Evolutionary conservation across 352 stramenopile genomes (phyloP).

Genomic region (Globisporangium sylvaticum): DNA sequence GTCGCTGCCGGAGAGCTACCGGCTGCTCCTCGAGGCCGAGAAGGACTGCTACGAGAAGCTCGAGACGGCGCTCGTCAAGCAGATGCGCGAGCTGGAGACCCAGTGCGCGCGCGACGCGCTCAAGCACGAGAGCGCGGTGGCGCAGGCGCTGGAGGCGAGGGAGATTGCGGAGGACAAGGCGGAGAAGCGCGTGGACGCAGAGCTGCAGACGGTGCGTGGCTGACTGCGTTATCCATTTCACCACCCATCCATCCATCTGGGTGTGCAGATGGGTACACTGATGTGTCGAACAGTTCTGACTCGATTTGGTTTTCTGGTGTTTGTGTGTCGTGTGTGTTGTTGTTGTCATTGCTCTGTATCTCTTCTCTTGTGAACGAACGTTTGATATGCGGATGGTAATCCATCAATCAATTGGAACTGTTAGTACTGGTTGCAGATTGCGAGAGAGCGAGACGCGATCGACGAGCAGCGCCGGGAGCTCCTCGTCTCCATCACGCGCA

Average conservation of each 20-base stretch:
- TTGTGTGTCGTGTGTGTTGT: background rate
- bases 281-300: background rate
- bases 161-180: conserved; percentile 48
- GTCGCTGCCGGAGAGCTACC: conserved; percentile 58
- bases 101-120: conserved; percentile 37
- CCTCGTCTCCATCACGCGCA: conserved; percentile 44
- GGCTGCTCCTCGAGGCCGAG: conserved; percentile 48
- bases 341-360: background rate
- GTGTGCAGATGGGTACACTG: conserved; percentile 1
- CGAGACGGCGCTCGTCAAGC: conserved; percentile 41
- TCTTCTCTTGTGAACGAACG: background rate
- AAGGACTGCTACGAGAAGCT: conserved; percentile 66
- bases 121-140: conserved; percentile 36
- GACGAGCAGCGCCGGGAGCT: conserved; percentile 73
- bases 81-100: conserved; percentile 53
- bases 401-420: background rate
- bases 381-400: background rate
- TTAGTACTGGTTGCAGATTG: conserved; percentile 26
- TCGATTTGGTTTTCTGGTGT: background rate
- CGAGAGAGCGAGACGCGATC: conserved; percentile 60
- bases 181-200: conserved; percentile 57
- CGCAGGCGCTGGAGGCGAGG: conserved; percentile 27
- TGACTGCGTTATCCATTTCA: background rate
- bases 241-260: background rate
- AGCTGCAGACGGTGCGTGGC: conserved; percentile 40